These are phyloP conservation scores for Trametes hirsuta DNA, from an alignment of 1,284 basidiomycete genomes.

Conservation along the genomic window DNA sequence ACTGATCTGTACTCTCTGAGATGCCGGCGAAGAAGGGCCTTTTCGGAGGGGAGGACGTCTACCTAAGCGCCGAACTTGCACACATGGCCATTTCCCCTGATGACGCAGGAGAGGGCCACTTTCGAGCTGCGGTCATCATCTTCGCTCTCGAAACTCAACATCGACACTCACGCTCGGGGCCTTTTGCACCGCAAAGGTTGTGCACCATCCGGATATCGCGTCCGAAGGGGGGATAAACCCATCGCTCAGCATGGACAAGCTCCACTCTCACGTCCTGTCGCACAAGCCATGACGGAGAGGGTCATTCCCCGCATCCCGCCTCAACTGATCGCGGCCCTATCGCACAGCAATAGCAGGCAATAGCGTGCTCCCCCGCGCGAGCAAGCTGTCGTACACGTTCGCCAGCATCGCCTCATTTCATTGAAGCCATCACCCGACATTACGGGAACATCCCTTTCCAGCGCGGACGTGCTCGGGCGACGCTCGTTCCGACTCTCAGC, in stretches of 20 bases:
- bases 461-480: not conserved
- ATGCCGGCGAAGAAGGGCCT: no score
- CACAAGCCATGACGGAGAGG: not conserved
- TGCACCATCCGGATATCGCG: not conserved
- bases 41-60: no score
- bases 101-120: no score
- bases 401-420: not conserved
- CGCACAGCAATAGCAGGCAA: not conserved
- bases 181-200: no score
- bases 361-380: not conserved
- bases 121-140: no score
- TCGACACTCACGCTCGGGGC: no score
- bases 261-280: constrained; percentile 10
- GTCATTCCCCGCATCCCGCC: not conserved
- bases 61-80: no score
- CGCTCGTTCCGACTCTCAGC: not conserved
- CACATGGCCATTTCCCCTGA: no score
- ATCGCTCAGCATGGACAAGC: no score
- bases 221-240: not conserved
- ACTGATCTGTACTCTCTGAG: no score
- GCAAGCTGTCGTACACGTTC: not conserved
- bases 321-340: not conserved
- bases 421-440: not conserved
- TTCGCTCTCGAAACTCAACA: no score
- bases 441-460: constrained; percentile 1